A percentile compares a stretch with the other conserved stretches of the same genome.
phyloP scores from a whole-genome alignment of 1,139 yeast genomes.

The Yamadazyma membranifaciens region DNA sequence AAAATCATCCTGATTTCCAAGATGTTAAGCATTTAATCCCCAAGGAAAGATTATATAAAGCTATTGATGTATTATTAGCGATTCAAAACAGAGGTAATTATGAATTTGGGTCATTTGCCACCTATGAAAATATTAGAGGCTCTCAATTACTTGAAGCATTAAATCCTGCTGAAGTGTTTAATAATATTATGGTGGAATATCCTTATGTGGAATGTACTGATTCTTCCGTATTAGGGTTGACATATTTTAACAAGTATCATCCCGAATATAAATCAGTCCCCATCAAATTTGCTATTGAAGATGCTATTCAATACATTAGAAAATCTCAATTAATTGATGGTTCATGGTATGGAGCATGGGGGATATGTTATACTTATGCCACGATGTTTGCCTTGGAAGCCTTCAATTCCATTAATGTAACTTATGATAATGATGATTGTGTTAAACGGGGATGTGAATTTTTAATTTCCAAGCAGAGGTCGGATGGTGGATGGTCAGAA shows the following conservation, averaged over 20 bases:
- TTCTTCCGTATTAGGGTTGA: slow-evolving; percentile 85
- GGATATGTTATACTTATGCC: slow-evolving; percentile 93
- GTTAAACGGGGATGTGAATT: slow-evolving; percentile 85
- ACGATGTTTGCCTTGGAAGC: slow-evolving; percentile 99
- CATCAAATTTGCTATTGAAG: slow-evolving; percentile 62
- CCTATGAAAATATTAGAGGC: slow-evolving; percentile 86
- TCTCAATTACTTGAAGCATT: slow-evolving; percentile 71
- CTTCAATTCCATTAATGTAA: slow-evolving; percentile 63
- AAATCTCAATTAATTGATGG: slow-evolving; percentile 75
- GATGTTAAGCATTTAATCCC: slow-evolving; percentile 46
- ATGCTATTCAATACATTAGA: slow-evolving; percentile 73
- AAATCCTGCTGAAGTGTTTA: slow-evolving; percentile 97
- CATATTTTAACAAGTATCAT: slow-evolving; percentile 68
- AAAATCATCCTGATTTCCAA: slow-evolving; percentile 52
- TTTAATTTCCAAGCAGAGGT: slow-evolving; percentile 67
- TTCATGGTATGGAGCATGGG: slow-evolving; percentile 99
- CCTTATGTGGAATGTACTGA: slow-evolving; percentile 99
- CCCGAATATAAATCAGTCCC: slow-evolving; percentile 64
- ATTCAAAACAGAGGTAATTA: slow-evolving; percentile 78
- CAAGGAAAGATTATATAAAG: slow-evolving; percentile 55
- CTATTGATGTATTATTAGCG: slow-evolving; percentile 57
- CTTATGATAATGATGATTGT: slow-evolving; percentile 57
- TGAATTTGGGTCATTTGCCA: slow-evolving; percentile 89
- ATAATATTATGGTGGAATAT: slow-evolving; percentile 96
- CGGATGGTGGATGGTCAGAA: slow-evolving; percentile 98